Evolutionary conservation across 441 rosid genomes (phyloP).

Genomic region (Croton laevigatus): DNA sequence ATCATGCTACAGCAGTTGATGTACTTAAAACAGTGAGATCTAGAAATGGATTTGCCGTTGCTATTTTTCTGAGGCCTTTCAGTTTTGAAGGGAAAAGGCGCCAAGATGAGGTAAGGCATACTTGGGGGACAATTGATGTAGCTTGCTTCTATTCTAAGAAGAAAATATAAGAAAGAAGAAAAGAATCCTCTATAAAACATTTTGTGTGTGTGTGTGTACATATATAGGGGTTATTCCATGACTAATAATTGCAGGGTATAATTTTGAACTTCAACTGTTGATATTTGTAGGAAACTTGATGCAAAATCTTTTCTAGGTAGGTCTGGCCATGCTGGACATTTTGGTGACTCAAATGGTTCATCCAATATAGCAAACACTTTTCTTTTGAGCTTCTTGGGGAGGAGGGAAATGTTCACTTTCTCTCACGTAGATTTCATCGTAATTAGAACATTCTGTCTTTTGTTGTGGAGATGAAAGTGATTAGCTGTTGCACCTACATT

Average conservation of each 20-base stretch:
- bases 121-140: slow-evolving; percentile 4
- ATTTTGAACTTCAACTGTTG: neutral
- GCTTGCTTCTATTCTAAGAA: slow-evolving; percentile 8
- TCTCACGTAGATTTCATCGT: neutral
- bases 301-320: neutral
- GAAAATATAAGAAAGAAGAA: neutral
- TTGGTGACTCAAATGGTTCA: neutral
- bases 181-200: too few species aligned
- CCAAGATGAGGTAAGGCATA: slow-evolving; percentile 62
- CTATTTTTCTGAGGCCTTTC: slow-evolving; percentile 80
- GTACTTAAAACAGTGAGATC: slow-evolving; percentile 56
- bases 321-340: neutral
- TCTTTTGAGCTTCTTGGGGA: neutral
- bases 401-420: neutral
- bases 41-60: slow-evolving; percentile 51
- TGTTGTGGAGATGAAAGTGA: neutral
- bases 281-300: neutral
- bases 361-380: neutral
- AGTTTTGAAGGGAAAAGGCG: slow-evolving; percentile 91
- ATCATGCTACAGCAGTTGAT: slow-evolving; percentile 54
- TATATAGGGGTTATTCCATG: neutral
- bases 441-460: neutral
- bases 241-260: neutral
- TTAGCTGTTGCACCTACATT: neutral
- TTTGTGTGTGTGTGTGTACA: too few species aligned